Base-by-base conservation (phyloP, 306 rosid genomes). In the Fagus sylvatica region DNA sequence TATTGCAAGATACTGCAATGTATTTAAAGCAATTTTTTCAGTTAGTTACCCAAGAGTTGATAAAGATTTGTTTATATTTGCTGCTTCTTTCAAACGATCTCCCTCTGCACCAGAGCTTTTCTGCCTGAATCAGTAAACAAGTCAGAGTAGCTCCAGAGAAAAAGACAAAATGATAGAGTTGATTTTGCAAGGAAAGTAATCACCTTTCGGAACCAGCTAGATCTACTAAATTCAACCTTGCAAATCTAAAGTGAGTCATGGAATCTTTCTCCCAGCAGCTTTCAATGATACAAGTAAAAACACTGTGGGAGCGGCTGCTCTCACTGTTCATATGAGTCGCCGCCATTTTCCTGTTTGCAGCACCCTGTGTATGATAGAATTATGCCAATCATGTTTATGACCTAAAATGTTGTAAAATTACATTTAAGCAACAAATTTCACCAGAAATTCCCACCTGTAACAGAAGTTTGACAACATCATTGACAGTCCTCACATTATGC, bases 121-220 rank as follows among this genome's bases (percentile, higher is more conserved):
- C 85, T 92, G 98, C 97, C 97, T 92, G 74, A 71, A 85, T 69
- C 22, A 81, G 65, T 61, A 80, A 33, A 80, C 79, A 73, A 60
- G 85, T 79, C 73, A 82, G 65, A 36, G 22, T 43, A 66, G 73
- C 68, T 69, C 79, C 43, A 48, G 56, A 64, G 42, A 80, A 80
- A 68, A 48, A 53, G 60, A 79, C 36, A 69, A 46, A 10, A 55
- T 60, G 72, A 60, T 69, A 28, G 19, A 48, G 70, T 71, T 53
- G 64, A 70, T 56, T 77, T 68, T 16, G 71, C 34, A 73, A 73
- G 68, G 79, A 33, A 56, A 43, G 16, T 71, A 71, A 22, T 75
- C 87, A 92, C 98, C 98, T 92, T 83, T 95, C 98, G 43, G 98
- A 95, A 77, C 98, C 98, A 85, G 98, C 97, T 75, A 94, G 86